Base-by-base conservation (phyloP, 495 filamentous ascomycete species). In the Recurvomyces mirabilis region DNA sequence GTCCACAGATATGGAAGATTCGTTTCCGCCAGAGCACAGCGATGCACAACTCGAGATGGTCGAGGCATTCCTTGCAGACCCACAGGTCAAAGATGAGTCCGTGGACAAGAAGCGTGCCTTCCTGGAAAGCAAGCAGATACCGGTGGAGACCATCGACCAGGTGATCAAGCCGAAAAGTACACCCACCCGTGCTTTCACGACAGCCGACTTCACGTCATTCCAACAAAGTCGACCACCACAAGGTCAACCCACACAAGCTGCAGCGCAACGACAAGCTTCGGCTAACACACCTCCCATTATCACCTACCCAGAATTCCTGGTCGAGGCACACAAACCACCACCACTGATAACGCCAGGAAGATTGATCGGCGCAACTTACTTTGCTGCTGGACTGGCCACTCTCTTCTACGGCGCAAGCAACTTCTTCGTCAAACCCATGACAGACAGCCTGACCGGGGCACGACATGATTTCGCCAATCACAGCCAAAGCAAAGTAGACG, bases 281-380 rank as follows among this genome's bases (percentile, higher is more conserved):
- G 33, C 26, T 43, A 36, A 19, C 36, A 33, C 13, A 3, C 50
- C 86, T 18, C 93, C 89, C n/a, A 87, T 98, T 52, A 82, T 96
- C 56, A 98, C 91, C 19, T 96, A 95, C 65, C 91, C 91, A 36
- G 91, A 98, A 63, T 95, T 94, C 65, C 78, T 96, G 52, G 68
- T 72, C 40, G 64, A 77, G 35, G 59, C 72, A 9, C 53, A 64
- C 38, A 84, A 82, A 23, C 77, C 85, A 6, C 75, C 80, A 1
- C 87, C 91, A 0, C 67, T 96, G 2, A 72, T 96, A 24, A 91
- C 86, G 13, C 73, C 80, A 46, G 67, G 70, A 29, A 76, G 79
- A 30, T 69, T 95, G 26, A 67, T 88, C 38, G 83, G 78, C 60
- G 81, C 87, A 11, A 66, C 89, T 52, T 87, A 94, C 63, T 68